A percentile compares a stretch with the other conserved stretches of the same genome.
Evolutionary conservation across 108 stramenopile genomes (phyloP).

Genomic region (Nitzschia palea): DNA sequence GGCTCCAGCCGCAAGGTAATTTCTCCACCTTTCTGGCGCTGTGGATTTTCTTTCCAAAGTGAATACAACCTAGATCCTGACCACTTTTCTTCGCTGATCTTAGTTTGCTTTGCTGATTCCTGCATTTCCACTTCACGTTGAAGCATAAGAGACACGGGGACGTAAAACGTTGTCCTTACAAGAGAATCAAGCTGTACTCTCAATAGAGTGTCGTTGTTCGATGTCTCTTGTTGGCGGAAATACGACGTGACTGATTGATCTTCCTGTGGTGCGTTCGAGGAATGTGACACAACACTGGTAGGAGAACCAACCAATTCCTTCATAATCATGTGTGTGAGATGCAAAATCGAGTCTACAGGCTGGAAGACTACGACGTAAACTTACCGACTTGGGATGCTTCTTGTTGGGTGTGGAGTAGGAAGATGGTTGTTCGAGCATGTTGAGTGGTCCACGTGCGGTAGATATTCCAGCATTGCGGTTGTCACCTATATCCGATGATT

Average conservation of each 20-base stretch:
- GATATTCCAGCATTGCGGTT: too few species aligned
- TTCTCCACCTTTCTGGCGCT: background rate
- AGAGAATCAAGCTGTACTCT: constrained; percentile 26
- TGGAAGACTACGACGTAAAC: too few species aligned
- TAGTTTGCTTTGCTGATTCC: constrained; percentile 20
- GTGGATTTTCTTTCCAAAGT: constrained; percentile 24
- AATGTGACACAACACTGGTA: too few species aligned
- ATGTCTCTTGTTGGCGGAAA: background rate
- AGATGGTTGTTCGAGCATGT: too few species aligned
- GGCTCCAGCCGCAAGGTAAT: constrained; percentile 30
- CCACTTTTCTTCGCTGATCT: constrained; percentile 27
- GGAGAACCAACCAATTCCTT: too few species aligned
- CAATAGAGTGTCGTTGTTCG: constrained; percentile 10
- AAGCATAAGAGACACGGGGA: constrained; percentile 34
- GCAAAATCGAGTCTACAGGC: too few species aligned
- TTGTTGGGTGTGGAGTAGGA: too few species aligned
- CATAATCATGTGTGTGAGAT: too few species aligned
- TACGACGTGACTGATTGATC: background rate
- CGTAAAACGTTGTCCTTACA: constrained; percentile 20
- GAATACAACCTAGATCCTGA: constrained; percentile 28
- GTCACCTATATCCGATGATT: too few species aligned
- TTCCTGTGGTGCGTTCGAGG: background rate
- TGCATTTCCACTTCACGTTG: constrained; percentile 44
- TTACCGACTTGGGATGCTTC: too few species aligned
- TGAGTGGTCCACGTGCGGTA: too few species aligned